These are phyloP conservation scores for Apiotrichum akiyoshidainum DNA, from an alignment of 1,284 basidiomycete genomes.

Conservation along the genomic window DNA sequence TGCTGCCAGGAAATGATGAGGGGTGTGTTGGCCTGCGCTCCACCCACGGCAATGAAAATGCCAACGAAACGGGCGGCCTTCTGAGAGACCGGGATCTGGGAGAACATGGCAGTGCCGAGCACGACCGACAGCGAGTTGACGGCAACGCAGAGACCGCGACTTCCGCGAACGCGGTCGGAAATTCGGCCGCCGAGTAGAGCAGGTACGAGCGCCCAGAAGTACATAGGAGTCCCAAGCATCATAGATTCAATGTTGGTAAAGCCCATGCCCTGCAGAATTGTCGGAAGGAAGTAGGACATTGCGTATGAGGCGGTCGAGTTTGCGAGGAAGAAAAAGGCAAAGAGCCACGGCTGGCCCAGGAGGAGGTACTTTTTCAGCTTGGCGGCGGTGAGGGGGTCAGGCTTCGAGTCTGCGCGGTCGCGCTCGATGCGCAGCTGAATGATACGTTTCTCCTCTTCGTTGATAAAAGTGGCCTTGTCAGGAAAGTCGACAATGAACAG, in stretches of 20 bases:
- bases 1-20: slow-evolving; percentile 43
- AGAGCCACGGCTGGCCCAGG: slow-evolving; percentile 53
- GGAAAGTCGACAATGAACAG: slow-evolving; percentile 16
- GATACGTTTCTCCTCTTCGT: slow-evolving; percentile 6
- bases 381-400: slow-evolving; percentile 44
- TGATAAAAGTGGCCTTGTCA: slow-evolving; percentile 11
- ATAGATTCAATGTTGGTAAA: slow-evolving; percentile 42
- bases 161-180: slow-evolving; percentile 24
- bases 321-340: slow-evolving; percentile 48
- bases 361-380: slow-evolving; percentile 42
- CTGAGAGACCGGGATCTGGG: slow-evolving; percentile 2
- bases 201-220: slow-evolving; percentile 43
- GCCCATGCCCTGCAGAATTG: slow-evolving; percentile 50
- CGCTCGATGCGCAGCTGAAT: slow-evolving; percentile 14
- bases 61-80: slow-evolving; percentile 13
- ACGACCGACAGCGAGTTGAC: slow-evolving; percentile 14
- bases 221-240: slow-evolving; percentile 50
- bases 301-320: slow-evolving; percentile 18
- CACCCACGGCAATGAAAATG: slow-evolving; percentile 38
- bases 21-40: slow-evolving; percentile 38
- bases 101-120: slow-evolving; percentile 20
- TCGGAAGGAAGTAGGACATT: slow-evolving; percentile 49
- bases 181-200: slow-evolving; percentile 40
- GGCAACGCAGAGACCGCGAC: slow-evolving; percentile 8
- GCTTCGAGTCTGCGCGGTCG: slow-evolving; percentile 42